phyloP scores from a whole-genome alignment of 2,329 filamentous ascomycete species.

The Fusarium austroafricanum region DNA sequence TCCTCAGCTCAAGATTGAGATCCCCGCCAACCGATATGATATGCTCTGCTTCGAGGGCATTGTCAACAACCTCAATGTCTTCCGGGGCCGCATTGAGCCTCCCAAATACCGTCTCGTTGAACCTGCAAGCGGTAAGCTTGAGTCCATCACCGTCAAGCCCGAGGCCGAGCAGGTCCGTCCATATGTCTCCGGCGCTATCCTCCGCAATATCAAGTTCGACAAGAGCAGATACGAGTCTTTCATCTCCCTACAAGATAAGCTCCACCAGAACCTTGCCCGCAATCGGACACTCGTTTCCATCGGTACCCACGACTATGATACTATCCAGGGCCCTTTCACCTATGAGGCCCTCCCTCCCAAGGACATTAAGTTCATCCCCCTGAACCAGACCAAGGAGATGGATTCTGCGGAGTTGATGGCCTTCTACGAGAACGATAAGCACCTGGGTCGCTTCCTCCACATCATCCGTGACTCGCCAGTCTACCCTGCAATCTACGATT shows the following conservation, averaged over 20 bases:
- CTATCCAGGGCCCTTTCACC: slow-evolving; percentile 91
- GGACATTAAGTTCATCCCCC: slow-evolving; percentile 88
- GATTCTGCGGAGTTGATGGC: slow-evolving; percentile 88
- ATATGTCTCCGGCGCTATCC: slow-evolving; percentile 87
- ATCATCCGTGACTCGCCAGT: slow-evolving; percentile 95
- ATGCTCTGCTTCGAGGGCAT: slow-evolving; percentile 99
- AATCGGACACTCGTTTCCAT: slow-evolving; percentile 96
- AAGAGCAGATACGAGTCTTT: slow-evolving; percentile 94
- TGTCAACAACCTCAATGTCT: slow-evolving; percentile 94
- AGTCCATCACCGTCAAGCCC: slow-evolving; percentile 83
- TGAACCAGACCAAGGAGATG: slow-evolving; percentile 94
- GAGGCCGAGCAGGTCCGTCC: slow-evolving; percentile 83
- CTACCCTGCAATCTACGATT: slow-evolving; percentile 95
- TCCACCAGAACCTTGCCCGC: slow-evolving; percentile 94
- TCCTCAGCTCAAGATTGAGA: slow-evolving; percentile 96
- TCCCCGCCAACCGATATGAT: slow-evolving; percentile 93
- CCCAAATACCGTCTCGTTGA: slow-evolving; percentile 84
- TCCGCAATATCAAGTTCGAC: slow-evolving; percentile 92
- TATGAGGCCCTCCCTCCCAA: slow-evolving; percentile 94
- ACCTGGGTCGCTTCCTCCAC: slow-evolving; percentile 88
- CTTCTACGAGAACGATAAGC: slow-evolving; percentile 95
- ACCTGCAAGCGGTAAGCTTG: slow-evolving; percentile 77
- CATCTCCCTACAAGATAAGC: slow-evolving; percentile 97
- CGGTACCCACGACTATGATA: slow-evolving; percentile 96
- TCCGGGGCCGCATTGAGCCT: slow-evolving; percentile 78